Conservation (phyloP, 2,329 filamentous ascomycete species). For the Diaporthe aspalathi region DNA sequence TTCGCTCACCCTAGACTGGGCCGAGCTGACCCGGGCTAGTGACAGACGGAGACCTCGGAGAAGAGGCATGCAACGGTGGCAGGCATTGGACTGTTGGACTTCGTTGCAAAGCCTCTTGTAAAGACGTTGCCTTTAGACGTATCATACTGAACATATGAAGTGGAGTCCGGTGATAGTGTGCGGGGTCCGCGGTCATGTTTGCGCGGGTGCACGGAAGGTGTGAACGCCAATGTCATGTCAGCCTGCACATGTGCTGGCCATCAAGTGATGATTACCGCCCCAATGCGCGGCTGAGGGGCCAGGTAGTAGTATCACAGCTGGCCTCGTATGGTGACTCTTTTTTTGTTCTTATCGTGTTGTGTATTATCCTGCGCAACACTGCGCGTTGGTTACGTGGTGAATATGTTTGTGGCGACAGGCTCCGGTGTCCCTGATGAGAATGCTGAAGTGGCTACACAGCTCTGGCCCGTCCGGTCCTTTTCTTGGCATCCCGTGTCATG, state of each 20-base stretch:
- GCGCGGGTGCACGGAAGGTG: slow-evolving; percentile 20
- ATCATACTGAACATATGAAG: neutral
- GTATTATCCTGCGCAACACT: neutral
- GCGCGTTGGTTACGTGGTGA: slow-evolving; percentile 6
- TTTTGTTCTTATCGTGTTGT: neutral
- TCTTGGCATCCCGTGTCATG: slow-evolving; percentile 26
- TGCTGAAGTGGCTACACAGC: neutral
- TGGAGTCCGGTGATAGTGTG: neutral
- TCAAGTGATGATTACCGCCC: slow-evolving; percentile 12
- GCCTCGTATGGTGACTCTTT: slow-evolving; percentile 21
- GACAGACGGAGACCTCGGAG: slow-evolving; percentile 2
- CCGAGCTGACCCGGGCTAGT: slow-evolving; percentile 2
- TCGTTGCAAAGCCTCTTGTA: slow-evolving; percentile 1
- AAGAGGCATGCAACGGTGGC: slow-evolving; percentile 31
- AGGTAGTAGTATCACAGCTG: slow-evolving; percentile 1
- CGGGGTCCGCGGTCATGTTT: slow-evolving; percentile 4
- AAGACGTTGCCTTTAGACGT: neutral
- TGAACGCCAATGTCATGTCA: neutral
- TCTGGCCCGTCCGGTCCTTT: slow-evolving; percentile 3
- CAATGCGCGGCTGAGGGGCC: slow-evolving; percentile 12
- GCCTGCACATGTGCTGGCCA: neutral
- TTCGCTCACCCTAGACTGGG: neutral
- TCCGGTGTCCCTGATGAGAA: slow-evolving; percentile 1
- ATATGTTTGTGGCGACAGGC: slow-evolving; percentile 33
- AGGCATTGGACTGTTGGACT: slow-evolving; percentile 18